A percentile compares a stretch with the other conserved stretches of the same genome.
Evolutionary conservation across 352 stramenopile genomes (phyloP).

Genomic region (Phytopythium chamaehyphon): DNA sequence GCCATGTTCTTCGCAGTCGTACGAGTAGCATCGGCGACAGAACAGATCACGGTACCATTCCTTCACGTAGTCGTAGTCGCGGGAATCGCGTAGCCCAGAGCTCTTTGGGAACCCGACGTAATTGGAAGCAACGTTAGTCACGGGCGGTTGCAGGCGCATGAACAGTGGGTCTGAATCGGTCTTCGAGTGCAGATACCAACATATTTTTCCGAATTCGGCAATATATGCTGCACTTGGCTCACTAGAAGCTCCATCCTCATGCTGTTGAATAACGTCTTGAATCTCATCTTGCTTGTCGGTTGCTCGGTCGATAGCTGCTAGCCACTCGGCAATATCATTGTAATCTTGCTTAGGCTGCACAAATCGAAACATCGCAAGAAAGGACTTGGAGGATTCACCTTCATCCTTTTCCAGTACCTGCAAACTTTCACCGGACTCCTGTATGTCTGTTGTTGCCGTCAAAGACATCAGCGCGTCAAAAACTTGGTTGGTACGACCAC

Average conservation of each 20-base stretch:
- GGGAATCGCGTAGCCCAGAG: slow-evolving; percentile 32
- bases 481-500: slow-evolving; percentile 37
- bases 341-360: slow-evolving; percentile 25
- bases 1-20: slow-evolving; percentile 89
- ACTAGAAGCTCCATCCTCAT: background rate
- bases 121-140: slow-evolving; percentile 54
- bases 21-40: slow-evolving; percentile 87
- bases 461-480: slow-evolving; percentile 29
- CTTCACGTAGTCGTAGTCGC: slow-evolving; percentile 47
- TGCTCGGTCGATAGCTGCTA: background rate
- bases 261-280: background rate
- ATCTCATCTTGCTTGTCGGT: background rate
- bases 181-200: slow-evolving; percentile 30
- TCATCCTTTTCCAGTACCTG: slow-evolving; percentile 12
- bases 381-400: slow-evolving; percentile 16
- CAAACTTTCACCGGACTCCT: background rate
- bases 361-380: background rate
- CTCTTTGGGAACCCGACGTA: slow-evolving; percentile 26
- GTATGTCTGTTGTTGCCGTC: background rate
- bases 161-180: slow-evolving; percentile 13
- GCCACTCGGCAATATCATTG: slow-evolving; percentile 10
- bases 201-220: slow-evolving; percentile 10
- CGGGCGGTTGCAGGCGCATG: slow-evolving; percentile 32
- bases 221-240: background rate
- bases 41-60: slow-evolving; percentile 87